phyloP scores from a whole-genome alignment of 208 protist species.

The Wallacemonas sp. region DNA sequence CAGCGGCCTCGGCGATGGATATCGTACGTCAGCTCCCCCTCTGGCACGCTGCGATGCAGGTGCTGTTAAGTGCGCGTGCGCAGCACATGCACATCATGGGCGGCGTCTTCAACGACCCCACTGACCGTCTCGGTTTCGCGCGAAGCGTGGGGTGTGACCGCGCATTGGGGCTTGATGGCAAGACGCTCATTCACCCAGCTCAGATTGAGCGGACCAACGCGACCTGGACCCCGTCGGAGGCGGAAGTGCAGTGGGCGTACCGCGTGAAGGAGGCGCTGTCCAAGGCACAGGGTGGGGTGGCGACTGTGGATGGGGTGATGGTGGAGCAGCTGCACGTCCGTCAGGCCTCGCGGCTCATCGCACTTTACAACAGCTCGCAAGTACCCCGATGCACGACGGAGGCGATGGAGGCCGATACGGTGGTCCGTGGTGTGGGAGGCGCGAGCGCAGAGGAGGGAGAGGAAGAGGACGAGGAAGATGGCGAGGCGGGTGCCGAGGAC shows the following conservation, averaged over 20 bases:
- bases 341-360: constrained; percentile 38
- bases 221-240: constrained; percentile 52
- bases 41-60: constrained; percentile 51
- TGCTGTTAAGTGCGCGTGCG: constrained; percentile 63
- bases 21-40: constrained; percentile 42
- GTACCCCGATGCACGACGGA: neutral
- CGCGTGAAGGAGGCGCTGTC: constrained; percentile 39
- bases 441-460: neutral
- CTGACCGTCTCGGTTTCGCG: constrained; percentile 64
- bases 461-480: neutral
- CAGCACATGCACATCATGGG: constrained; percentile 73
- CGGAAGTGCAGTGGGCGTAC: constrained; percentile 67
- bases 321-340: constrained; percentile 69
- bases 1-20: constrained; percentile 15
- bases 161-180: constrained; percentile 81
- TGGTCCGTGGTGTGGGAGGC: neutral
- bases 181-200: constrained; percentile 66
- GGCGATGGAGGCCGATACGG: neutral
- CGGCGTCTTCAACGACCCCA: constrained; percentile 73
- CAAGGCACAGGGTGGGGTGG: constrained; percentile 27
- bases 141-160: constrained; percentile 47
- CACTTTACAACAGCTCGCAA: constrained; percentile 32
- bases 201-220: constrained; percentile 71
- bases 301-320: constrained; percentile 61
- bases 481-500: no score